phyloP scores from a whole-genome alignment of 495 filamentous ascomycete genomes.

The Friedmanniomyces endolithicus region DNA sequence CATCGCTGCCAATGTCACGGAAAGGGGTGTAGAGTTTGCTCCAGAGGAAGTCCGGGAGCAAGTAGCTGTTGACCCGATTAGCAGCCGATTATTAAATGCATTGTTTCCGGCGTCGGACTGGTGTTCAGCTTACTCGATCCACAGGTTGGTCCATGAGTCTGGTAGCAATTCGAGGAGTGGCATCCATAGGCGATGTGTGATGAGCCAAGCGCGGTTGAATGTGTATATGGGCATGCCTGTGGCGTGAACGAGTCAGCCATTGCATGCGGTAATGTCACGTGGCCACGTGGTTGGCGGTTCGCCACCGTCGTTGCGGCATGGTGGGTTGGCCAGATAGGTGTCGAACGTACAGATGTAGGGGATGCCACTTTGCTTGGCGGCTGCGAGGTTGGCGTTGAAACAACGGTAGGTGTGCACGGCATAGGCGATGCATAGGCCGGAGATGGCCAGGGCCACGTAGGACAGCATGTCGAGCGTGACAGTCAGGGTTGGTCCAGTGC shows the following conservation, averaged over 20 bases:
- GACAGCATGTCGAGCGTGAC: slow-evolving; percentile 7
- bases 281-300: too few relatives aligned
- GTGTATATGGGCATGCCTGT: slow-evolving; percentile 23
- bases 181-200: slow-evolving; percentile 36
- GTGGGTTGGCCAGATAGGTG: too few relatives aligned
- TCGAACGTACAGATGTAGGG: slow-evolving; percentile 20
- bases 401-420: slow-evolving; percentile 18
- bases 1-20: slow-evolving; percentile 32
- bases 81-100: too few relatives aligned
- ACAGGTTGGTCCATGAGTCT: slow-evolving; percentile 33
- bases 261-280: neutral
- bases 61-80: slow-evolving; percentile 17
- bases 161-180: slow-evolving; percentile 40
- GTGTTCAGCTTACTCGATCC: slow-evolving; percentile 33
- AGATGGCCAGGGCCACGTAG: slow-evolving; percentile 8
- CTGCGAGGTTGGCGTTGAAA: slow-evolving; percentile 26
- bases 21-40: slow-evolving; percentile 32
- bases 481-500: too few relatives aligned
- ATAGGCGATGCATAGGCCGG: slow-evolving; percentile 14
- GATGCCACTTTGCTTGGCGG: slow-evolving; percentile 29
- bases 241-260: neutral
- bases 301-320: too few relatives aligned
- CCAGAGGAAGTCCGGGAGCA: slow-evolving; percentile 34
- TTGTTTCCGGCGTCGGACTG: neutral
- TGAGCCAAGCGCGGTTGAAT: slow-evolving; percentile 37